These are phyloP conservation scores for Penicillium silybi DNA, from an alignment of 495 filamentous ascomycete genomes.

Conservation along the genomic window DNA sequence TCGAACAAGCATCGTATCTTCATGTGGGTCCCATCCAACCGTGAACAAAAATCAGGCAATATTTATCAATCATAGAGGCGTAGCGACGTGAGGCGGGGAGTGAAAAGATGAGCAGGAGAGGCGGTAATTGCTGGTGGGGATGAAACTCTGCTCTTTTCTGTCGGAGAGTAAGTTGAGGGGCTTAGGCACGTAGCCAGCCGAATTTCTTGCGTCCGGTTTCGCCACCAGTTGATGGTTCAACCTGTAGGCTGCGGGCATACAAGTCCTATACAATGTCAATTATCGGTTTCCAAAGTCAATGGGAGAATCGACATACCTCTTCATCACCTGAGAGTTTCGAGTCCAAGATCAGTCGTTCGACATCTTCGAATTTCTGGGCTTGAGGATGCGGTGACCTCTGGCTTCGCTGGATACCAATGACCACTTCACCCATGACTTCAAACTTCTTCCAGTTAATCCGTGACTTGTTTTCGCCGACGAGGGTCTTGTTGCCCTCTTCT, in stretches of 20 bases:
- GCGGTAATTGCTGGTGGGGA: neutral
- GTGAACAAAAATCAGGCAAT: slow-evolving; percentile 8
- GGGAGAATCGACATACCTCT: slow-evolving; percentile 33
- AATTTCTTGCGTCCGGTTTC: slow-evolving; percentile 41
- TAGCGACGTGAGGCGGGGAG: slow-evolving; percentile 23
- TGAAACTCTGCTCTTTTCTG: neutral
- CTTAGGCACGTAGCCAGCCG: slow-evolving; percentile 40
- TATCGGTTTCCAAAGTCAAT: neutral
- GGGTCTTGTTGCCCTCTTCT: slow-evolving; percentile 87
- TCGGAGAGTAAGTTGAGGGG: neutral
- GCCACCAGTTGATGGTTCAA: slow-evolving; percentile 41
- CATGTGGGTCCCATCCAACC: slow-evolving; percentile 10
- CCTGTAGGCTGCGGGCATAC: slow-evolving; percentile 42
- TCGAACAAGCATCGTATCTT: slow-evolving; percentile 12
- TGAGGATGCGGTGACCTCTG: slow-evolving; percentile 80
- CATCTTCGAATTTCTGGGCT: slow-evolving; percentile 59
- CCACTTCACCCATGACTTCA: slow-evolving; percentile 88
- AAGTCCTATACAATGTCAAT: slow-evolving; percentile 34
- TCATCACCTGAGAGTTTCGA: slow-evolving; percentile 50
- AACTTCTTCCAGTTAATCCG: slow-evolving; percentile 98
- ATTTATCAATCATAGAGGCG: slow-evolving; percentile 29
- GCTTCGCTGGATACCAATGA: slow-evolving; percentile 84
- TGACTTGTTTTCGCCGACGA: slow-evolving; percentile 67
- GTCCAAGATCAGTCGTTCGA: slow-evolving; percentile 70
- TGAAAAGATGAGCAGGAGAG: neutral